Percentiles rank a stretch among this genome's conserved stretches.
phyloP scores from a whole-genome alignment of 2,329 filamentous ascomycete genomes.

The Claviceps fusiformis region DNA sequence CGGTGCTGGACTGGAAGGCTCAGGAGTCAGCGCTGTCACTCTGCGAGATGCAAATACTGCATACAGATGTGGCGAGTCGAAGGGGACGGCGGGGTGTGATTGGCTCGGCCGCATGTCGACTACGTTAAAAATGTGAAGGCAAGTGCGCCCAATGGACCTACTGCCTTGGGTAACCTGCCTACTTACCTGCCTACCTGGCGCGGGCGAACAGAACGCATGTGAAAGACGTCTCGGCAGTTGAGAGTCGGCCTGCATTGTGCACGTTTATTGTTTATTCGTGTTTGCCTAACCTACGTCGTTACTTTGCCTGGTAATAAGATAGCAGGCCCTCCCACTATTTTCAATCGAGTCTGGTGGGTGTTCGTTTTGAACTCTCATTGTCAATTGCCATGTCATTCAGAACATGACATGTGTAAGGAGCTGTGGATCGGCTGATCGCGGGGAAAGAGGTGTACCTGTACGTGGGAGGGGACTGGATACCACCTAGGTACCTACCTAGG shows the following conservation, averaged over 20 bases:
- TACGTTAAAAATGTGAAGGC: not conserved
- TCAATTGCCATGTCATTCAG: not conserved
- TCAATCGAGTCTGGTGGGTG: not conserved
- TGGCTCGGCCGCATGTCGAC: not conserved
- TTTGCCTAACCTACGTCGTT: not conserved
- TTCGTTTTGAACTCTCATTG: not conserved
- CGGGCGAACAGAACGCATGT: not conserved
- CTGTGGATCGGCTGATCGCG: not conserved
- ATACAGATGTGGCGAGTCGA: not conserved
- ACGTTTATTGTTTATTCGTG: not conserved
- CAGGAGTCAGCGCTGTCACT: not conserved
- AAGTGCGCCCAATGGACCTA: not conserved
- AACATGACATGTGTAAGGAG: not conserved
- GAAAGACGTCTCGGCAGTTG: not conserved
- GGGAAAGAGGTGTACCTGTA: not conserved
- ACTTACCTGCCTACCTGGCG: too few relatives aligned
- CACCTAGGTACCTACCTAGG: not conserved
- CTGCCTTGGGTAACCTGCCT: too few relatives aligned
- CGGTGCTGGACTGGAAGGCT: not conserved
- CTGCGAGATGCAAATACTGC: not conserved
- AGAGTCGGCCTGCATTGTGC: too few relatives aligned
- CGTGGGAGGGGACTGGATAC: not conserved
- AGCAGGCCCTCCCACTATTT: too few relatives aligned
- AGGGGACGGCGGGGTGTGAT: not conserved
- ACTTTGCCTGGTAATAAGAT: not conserved